phyloP scores from a whole-genome alignment of 495 filamentous ascomycete species.

The Cetradonia linearis region DNA sequence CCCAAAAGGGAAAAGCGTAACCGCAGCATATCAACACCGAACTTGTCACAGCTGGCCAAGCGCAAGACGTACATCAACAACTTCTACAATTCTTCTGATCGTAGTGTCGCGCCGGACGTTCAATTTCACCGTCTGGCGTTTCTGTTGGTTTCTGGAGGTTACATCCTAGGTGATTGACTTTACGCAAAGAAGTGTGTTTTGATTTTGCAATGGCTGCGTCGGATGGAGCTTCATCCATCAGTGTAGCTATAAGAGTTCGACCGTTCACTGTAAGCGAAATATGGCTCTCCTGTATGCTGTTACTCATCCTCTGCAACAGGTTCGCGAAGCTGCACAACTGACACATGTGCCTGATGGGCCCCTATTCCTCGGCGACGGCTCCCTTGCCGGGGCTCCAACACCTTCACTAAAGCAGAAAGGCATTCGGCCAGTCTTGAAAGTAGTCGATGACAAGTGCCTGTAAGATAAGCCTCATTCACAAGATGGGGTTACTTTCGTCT shows the following conservation, averaged over 20 bases:
- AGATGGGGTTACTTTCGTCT: neutral
- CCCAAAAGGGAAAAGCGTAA: conserved; percentile 5
- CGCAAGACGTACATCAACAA: conserved; percentile 12
- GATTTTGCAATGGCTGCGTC: conserved; percentile 40
- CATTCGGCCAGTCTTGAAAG: conserved; percentile 83
- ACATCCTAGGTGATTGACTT: neutral
- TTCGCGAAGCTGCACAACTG: conserved; percentile 55
- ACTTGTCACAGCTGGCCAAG: neutral
- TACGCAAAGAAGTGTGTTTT: neutral
- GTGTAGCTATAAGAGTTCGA: conserved; percentile 70
- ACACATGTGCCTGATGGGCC: conserved; percentile 76
- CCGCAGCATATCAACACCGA: conserved; percentile 8
- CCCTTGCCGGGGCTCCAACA: conserved; percentile 69
- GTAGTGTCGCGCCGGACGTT: neutral
- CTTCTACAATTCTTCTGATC: neutral
- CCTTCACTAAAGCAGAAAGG: conserved; percentile 74
- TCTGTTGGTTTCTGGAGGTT: neutral
- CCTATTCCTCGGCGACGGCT: conserved; percentile 89
- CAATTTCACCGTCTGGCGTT: neutral
- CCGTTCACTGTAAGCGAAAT: conserved; percentile 70
- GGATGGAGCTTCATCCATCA: conserved; percentile 61
- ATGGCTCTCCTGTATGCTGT: conserved; percentile 15
- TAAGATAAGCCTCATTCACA: conserved; percentile 37
- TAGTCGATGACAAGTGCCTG: conserved; percentile 93
- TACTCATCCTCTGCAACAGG: conserved; percentile 30